Percentiles rank a stretch among this genome's conserved stretches.
Conservation (phyloP, 805 yeast genomes). For the Starmerella bacillaris region DNA sequence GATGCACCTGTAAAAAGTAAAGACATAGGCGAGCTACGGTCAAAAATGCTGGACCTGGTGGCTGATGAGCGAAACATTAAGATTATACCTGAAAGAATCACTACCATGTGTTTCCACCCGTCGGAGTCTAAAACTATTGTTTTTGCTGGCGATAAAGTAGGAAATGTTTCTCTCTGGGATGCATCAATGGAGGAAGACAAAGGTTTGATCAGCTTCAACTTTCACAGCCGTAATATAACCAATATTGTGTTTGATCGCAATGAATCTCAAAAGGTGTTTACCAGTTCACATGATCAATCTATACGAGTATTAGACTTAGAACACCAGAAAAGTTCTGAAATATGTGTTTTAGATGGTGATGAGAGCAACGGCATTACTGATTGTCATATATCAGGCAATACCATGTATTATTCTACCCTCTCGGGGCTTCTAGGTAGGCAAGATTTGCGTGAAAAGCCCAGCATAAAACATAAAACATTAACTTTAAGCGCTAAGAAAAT, state of each 20-base stretch:
- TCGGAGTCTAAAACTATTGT: constrained; percentile 40
- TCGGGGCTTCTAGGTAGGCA: constrained; percentile 62
- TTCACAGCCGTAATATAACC: constrained; percentile 62
- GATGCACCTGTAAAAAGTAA: constrained; percentile 34
- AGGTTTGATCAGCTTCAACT: constrained; percentile 42
- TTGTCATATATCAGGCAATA: constrained; percentile 37
- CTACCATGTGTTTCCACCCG: constrained; percentile 65
- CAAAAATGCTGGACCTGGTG: constrained; percentile 33
- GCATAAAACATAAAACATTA: constrained; percentile 1
- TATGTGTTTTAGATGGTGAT: constrained; percentile 38
- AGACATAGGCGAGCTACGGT: constrained; percentile 30
- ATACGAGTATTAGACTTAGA: constrained; percentile 53
- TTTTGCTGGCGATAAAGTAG: constrained; percentile 78
- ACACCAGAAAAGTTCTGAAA: constrained; percentile 40
- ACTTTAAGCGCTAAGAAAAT: constrained; percentile 69
- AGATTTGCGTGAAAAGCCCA: constrained; percentile 36
- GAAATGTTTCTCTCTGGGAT: constrained; percentile 79
- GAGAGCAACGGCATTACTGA: constrained; percentile 50
- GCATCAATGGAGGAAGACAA: constrained; percentile 29
- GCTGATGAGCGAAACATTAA: constrained; percentile 55
- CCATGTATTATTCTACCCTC: constrained; percentile 57
- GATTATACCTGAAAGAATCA: constrained; percentile 48
- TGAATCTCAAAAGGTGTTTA: constrained; percentile 37
- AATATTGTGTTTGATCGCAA: constrained; percentile 37
- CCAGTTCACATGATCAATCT: constrained; percentile 79